These are phyloP conservation scores for Paxillus ammoniavirescens DNA, from an alignment of 768 basidiomycete genomes.

Conservation along the genomic window DNA sequence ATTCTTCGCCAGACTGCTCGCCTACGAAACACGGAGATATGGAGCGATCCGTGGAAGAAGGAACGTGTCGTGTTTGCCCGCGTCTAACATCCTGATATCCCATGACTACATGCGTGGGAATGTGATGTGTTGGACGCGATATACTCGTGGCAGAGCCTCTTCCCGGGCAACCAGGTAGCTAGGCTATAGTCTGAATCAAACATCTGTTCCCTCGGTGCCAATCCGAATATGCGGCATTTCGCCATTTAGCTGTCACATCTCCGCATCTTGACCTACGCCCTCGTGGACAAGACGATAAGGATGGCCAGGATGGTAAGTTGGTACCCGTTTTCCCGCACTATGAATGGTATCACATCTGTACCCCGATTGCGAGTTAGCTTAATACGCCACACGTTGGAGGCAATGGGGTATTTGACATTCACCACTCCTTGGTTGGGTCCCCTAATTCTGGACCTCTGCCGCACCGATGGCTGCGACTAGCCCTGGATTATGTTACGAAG, in stretches of 20 bases:
- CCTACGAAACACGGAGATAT: constrained; percentile 56
- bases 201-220: not conserved
- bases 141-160: not conserved
- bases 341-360: too few species aligned
- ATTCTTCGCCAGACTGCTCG: constrained; percentile 53
- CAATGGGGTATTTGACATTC: too few species aligned
- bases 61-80: constrained; percentile 68
- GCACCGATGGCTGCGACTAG: too few species aligned
- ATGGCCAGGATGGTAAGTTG: not conserved
- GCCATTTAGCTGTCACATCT: too few species aligned
- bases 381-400: too few species aligned
- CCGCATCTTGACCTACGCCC: not conserved
- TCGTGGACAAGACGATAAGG: not conserved
- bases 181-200: not conserved
- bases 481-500: too few species aligned
- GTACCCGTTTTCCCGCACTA: too few species aligned
- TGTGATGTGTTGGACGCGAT: not conserved
- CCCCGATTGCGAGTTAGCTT: too few species aligned
- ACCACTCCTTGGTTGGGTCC: too few species aligned
- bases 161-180: not conserved
- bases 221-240: not conserved
- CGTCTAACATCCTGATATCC: constrained; percentile 26
- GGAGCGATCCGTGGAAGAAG: constrained; percentile 79
- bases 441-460: too few species aligned
- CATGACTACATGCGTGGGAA: not conserved